These are phyloP conservation scores for Tolypocladium paradoxum DNA, from an alignment of 2,329 filamentous ascomycete species.

Conservation along the genomic window DNA sequence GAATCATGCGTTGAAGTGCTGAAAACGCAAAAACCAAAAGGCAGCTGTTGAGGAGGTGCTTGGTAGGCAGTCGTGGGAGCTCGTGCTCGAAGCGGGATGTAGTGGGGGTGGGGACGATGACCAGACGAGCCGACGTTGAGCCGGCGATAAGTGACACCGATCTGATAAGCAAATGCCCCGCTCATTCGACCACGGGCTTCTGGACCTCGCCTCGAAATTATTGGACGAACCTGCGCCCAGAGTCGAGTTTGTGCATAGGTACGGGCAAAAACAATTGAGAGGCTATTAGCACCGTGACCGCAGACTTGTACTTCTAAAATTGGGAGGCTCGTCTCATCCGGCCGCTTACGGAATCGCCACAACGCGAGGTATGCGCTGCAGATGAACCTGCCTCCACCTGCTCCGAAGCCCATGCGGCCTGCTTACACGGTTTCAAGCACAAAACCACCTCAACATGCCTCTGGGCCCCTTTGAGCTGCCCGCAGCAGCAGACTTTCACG, in stretches of 20 bases:
- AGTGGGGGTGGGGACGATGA: neutral
- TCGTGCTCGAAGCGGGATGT: neutral
- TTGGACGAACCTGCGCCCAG: neutral
- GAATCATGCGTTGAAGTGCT: neutral
- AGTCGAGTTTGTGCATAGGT: neutral
- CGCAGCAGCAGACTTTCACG: constrained; percentile 57
- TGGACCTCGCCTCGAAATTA: neutral
- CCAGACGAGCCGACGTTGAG: neutral
- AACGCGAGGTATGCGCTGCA: neutral
- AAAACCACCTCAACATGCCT: neutral
- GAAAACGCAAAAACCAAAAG: neutral
- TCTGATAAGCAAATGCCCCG: neutral
- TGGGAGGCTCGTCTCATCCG: neutral
- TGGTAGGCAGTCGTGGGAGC: neutral
- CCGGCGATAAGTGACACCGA: neutral
- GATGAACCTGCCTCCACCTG: neutral
- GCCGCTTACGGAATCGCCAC: neutral
- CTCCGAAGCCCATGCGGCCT: neutral
- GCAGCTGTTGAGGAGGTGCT: neutral
- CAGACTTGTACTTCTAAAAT: neutral
- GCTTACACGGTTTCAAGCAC: neutral
- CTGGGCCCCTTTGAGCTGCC: constrained; percentile 38
- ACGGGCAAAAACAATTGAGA: neutral
- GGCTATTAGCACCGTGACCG: neutral
- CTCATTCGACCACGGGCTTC: neutral